Evolutionary conservation across 257 asterid genomes (phyloP).

Genomic region (Gardenia jasminoides): DNA sequence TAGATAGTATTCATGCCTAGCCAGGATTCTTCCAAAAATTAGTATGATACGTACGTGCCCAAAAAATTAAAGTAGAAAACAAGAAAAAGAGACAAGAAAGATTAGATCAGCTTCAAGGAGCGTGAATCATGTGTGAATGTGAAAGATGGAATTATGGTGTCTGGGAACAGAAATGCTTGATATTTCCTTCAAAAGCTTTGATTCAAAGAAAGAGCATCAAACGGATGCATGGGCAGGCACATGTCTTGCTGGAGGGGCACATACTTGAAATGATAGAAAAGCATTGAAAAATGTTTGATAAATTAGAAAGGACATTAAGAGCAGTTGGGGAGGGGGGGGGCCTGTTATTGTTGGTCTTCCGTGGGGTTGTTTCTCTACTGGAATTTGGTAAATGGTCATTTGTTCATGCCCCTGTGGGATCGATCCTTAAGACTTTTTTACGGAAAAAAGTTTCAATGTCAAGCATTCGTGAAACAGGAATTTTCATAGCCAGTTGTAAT

Average conservation of each 20-base stretch:
- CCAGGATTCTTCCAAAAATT: not conserved
- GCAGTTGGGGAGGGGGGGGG: constrained; percentile 41
- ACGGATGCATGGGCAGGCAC: constrained; percentile 27
- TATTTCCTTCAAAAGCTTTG: constrained; percentile 17
- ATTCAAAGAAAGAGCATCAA: constrained; percentile 6
- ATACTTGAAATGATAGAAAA: constrained; percentile 37
- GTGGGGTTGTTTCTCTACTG: constrained; percentile 39
- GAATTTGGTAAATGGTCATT: constrained; percentile 17
- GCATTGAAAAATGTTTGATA: constrained; percentile 31
- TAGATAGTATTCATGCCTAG: not conserved
- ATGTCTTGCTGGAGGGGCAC: constrained; percentile 34
- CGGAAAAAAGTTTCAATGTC: constrained; percentile 23
- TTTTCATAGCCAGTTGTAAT: constrained; percentile 18
- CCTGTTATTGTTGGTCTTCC: constrained; percentile 31
- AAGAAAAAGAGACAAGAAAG: not conserved
- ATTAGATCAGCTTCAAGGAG: no score
- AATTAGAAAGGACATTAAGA: constrained; percentile 24
- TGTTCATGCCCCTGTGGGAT: not conserved
- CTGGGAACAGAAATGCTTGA: not conserved
- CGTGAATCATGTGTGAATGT: constrained; percentile 1
- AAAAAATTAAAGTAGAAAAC: not conserved
- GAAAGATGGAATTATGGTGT: not conserved
- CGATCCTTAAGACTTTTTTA: not conserved
- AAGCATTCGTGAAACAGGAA: constrained; percentile 26
- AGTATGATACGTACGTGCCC: not conserved